Percentiles rank a stretch among this genome's conserved stretches.
phyloP scores from a whole-genome alignment of 495 filamentous ascomycete genomes.

The Penicillium antarcticum region DNA sequence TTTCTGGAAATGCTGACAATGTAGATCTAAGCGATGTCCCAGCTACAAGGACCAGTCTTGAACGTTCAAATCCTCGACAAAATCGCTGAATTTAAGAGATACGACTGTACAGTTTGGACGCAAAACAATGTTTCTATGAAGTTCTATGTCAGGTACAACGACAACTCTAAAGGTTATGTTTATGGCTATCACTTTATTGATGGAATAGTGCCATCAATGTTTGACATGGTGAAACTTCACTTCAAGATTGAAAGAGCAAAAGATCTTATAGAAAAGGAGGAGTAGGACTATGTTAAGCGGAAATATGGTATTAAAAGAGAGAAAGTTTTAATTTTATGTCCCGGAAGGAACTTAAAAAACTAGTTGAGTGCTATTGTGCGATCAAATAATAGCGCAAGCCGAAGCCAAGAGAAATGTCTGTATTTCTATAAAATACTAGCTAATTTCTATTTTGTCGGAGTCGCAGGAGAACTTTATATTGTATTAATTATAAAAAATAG shows the following conservation, averaged over 20 bases:
- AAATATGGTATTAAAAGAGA: too few relatives aligned
- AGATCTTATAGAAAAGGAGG: too few relatives aligned
- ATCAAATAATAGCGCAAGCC: conserved; percentile 9
- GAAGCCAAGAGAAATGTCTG: neutral
- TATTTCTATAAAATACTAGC: neutral
- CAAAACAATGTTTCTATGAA: neutral
- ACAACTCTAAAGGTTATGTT: neutral
- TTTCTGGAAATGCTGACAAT: neutral
- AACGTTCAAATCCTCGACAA: neutral
- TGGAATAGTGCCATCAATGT: neutral
- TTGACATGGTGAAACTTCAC: conserved; percentile 1
- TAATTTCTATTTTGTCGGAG: too few relatives aligned
- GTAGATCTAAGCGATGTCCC: neutral
- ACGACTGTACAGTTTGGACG: neutral
- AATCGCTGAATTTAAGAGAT: neutral
- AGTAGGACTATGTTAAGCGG: too few relatives aligned
- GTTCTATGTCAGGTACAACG: neutral
- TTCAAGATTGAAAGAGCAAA: too few relatives aligned
- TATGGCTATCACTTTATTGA: neutral
- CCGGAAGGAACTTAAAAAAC: too few relatives aligned
- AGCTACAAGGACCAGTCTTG: neutral
- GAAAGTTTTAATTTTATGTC: too few relatives aligned
- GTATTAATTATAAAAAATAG: neutral
- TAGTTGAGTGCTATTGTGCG: too few relatives aligned
- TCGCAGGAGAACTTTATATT: neutral